phyloP scores from a whole-genome alignment of 345 rosid genomes.

The Garcia nutans region DNA sequence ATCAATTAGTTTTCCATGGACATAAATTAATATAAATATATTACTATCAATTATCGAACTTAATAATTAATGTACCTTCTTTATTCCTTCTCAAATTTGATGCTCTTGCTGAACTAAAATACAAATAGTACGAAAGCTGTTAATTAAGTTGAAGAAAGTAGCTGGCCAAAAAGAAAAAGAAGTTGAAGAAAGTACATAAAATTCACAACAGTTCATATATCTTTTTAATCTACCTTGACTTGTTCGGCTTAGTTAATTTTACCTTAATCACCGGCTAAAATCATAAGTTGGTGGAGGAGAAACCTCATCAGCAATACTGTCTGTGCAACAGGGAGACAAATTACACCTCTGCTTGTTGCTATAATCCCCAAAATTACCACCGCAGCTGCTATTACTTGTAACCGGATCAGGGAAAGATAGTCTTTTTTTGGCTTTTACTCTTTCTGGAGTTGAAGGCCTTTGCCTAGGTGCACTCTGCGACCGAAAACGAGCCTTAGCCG shows the following conservation, averaged over 20 bases:
- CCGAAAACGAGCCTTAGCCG: slow-evolving; percentile 20
- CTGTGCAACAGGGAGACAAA: slow-evolving; percentile 12
- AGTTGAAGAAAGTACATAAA: no score
- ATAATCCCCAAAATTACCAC: background rate
- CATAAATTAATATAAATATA: no score
- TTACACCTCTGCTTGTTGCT: slow-evolving; percentile 3
- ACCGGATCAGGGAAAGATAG: slow-evolving; percentile 8
- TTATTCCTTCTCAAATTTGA: no score
- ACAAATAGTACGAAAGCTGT: no score
- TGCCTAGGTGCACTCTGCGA: slow-evolving; percentile 26
- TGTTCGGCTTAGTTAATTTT: background rate
- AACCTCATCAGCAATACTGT: slow-evolving; percentile 2
- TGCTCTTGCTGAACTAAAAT: no score
- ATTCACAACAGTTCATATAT: no score
- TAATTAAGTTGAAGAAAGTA: no score
- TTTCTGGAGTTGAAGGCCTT: slow-evolving; percentile 18
- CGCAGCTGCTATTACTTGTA: background rate
- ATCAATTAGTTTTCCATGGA: no score
- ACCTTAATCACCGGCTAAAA: slow-evolving; percentile 17
- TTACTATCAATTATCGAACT: no score
- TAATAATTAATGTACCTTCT: no score
- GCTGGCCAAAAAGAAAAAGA: no score
- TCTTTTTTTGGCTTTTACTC: slow-evolving; percentile 13
- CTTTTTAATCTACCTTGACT: no score
- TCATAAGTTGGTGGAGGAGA: slow-evolving; percentile 4